phyloP scores from a whole-genome alignment of 2,329 filamentous ascomycete species.

The Trichothecium sympodiale region DNA sequence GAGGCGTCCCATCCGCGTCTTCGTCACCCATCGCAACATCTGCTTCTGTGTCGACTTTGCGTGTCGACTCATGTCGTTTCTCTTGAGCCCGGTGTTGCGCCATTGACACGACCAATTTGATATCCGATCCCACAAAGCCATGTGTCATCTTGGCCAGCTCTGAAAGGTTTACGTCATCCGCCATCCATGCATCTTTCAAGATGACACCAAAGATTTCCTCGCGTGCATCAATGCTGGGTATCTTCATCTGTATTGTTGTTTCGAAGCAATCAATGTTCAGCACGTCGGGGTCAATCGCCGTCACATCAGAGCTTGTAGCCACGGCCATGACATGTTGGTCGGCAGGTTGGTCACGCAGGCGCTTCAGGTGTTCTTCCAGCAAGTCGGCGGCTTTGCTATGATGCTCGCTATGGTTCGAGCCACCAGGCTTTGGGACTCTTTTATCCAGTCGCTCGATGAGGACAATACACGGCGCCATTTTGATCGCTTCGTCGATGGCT shows the following conservation, averaged over 20 bases:
- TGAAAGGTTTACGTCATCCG: slow-evolving; percentile 61
- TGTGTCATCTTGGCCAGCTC: slow-evolving; percentile 74
- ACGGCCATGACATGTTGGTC: slow-evolving; percentile 75
- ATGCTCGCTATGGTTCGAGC: slow-evolving; percentile 77
- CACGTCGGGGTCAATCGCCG: slow-evolving; percentile 72
- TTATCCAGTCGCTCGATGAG: slow-evolving; percentile 85
- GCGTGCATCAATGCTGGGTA: slow-evolving; percentile 69
- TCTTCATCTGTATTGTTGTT: slow-evolving; percentile 74
- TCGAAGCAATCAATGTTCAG: slow-evolving; percentile 68
- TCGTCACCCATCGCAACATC: not conserved
- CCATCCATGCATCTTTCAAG: slow-evolving; percentile 53
- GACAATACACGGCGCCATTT: slow-evolving; percentile 75
- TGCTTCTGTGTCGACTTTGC: too few species aligned
- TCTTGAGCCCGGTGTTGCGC: slow-evolving; percentile 10
- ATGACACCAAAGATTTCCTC: slow-evolving; percentile 68
- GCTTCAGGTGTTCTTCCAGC: slow-evolving; percentile 78
- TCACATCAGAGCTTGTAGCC: slow-evolving; percentile 80
- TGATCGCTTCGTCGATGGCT: slow-evolving; percentile 64
- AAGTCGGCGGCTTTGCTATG: slow-evolving; percentile 79
- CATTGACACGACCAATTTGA: slow-evolving; percentile 50
- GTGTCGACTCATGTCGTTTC: not conserved
- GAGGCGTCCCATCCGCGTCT: not conserved
- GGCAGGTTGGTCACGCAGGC: slow-evolving; percentile 59
- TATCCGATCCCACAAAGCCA: slow-evolving; percentile 85
- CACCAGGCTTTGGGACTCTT: slow-evolving; percentile 68